A percentile compares a stretch with the other conserved stretches of the same genome.
Conservation (phyloP, 495 filamentous ascomycete genomes). For the Trichoderma reesei region DNA sequence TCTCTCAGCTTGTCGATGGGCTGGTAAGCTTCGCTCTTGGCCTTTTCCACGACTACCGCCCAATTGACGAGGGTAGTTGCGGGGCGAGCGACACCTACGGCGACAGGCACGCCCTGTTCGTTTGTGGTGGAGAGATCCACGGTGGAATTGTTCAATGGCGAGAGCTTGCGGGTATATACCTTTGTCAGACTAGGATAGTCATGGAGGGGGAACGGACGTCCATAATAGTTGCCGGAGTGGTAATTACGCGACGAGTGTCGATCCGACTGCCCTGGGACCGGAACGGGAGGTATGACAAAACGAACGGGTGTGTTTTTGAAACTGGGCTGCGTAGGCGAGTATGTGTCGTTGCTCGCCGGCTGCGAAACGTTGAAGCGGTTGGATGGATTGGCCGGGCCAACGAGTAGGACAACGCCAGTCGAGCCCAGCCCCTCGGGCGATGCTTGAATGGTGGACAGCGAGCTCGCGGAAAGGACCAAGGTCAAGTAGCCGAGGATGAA, state of each 20-base stretch:
- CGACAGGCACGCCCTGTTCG: constrained; percentile 53
- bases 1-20: constrained; percentile 63
- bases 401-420: constrained; percentile 55
- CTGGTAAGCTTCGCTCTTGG: constrained; percentile 59
- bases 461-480: constrained; percentile 51
- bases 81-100: constrained; percentile 62
- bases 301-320: constrained; percentile 31
- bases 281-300: constrained; percentile 37
- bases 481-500: constrained; percentile 71
- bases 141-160: constrained; percentile 47
- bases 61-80: constrained; percentile 59
- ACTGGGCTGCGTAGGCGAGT: constrained; percentile 20
- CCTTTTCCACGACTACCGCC: constrained; percentile 73
- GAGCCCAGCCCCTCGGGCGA: constrained; percentile 58
- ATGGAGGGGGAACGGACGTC: constrained; percentile 45
- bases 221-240: constrained; percentile 20
- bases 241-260: constrained; percentile 41
- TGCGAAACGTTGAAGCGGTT: constrained; percentile 48
- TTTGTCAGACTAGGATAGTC: constrained; percentile 47
- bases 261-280: constrained; percentile 24
- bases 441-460: constrained; percentile 46
- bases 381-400: constrained; percentile 52
- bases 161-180: constrained; percentile 39
- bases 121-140: constrained; percentile 57
- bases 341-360: constrained; percentile 27